These are phyloP conservation scores for Daldinia grandis DNA, from an alignment of 495 filamentous ascomycete species.

Conservation along the genomic window DNA sequence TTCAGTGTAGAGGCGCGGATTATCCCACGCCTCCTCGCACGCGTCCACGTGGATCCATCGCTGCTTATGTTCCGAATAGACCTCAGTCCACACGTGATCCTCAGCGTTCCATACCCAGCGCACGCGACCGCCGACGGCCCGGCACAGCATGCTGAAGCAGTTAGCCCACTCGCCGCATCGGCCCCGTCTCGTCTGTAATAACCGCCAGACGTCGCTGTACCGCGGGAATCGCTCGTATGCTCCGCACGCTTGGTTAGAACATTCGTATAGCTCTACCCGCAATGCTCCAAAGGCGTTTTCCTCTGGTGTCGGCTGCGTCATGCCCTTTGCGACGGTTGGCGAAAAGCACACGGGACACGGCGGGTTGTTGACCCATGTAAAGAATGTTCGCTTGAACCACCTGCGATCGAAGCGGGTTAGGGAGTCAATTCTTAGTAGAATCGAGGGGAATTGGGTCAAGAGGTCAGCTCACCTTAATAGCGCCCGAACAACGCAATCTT, in stretches of 20 bases:
- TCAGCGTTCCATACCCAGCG: slow-evolving; percentile 99
- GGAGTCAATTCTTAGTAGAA: slow-evolving; percentile 8
- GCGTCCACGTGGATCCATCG: slow-evolving; percentile 97
- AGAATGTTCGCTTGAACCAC: slow-evolving; percentile 96
- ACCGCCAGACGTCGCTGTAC: slow-evolving; percentile 94
- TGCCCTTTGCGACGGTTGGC: slow-evolving; percentile 83
- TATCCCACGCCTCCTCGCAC: slow-evolving; percentile 96
- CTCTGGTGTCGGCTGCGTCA: slow-evolving; percentile 84
- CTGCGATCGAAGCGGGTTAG: slow-evolving; percentile 56
- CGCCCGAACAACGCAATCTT: slow-evolving; percentile 94
- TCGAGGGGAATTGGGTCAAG: not conserved
- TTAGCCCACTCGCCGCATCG: slow-evolving; percentile 97
- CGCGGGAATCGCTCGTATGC: slow-evolving; percentile 89
- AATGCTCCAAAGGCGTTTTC: slow-evolving; percentile 87
- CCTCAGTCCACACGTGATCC: slow-evolving; percentile 97
- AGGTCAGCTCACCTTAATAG: slow-evolving; percentile 71
- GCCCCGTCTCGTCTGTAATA: slow-evolving; percentile 84
- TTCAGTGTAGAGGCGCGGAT: slow-evolving; percentile 90
- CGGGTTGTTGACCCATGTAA: slow-evolving; percentile 96
- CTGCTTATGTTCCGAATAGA: slow-evolving; percentile 92
- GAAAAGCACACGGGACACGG: slow-evolving; percentile 79
- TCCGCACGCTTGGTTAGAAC: slow-evolving; percentile 73
- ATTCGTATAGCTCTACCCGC: slow-evolving; percentile 88
- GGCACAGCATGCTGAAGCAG: slow-evolving; percentile 98
- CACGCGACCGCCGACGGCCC: slow-evolving; percentile 87